phyloP scores from a whole-genome alignment of 441 rosid species.

The Dalechampia spathulata region DNA sequence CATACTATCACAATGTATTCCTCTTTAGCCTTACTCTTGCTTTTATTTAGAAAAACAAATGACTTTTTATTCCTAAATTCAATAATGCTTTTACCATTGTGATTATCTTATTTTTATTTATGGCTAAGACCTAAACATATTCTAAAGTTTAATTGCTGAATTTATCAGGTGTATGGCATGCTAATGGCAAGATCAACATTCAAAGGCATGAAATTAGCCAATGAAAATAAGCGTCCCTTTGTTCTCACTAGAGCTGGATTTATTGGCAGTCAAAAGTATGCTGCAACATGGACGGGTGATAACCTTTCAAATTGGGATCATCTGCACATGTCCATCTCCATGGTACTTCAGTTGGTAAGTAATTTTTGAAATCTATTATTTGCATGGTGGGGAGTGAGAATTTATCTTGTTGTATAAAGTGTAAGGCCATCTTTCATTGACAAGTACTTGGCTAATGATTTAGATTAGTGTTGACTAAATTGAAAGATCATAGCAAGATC shows the following conservation, averaged over 20 bases:
- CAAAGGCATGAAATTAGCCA: conserved; percentile 79
- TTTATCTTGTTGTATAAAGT: no score
- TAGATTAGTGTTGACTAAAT: no score
- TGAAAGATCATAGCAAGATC: no score
- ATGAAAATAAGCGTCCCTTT: conserved; percentile 76
- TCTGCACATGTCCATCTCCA: conserved; percentile 80
- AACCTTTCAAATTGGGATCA: conserved; percentile 95
- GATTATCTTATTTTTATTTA: background rate
- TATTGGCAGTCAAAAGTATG: conserved; percentile 84
- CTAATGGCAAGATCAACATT: conserved; percentile 91
- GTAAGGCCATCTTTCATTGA: no score
- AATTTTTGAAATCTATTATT: conserved; percentile 8
- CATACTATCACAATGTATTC: conserved; percentile 86
- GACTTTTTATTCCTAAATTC: background rate
- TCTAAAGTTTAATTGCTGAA: conserved; percentile 3
- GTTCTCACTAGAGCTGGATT: conserved; percentile 98
- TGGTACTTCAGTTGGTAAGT: conserved; percentile 96
- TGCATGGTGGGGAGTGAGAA: background rate
- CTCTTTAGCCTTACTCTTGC: conserved; percentile 14
- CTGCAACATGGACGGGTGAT: conserved; percentile 98
- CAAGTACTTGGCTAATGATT: no score
- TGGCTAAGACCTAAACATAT: conserved; percentile 2
- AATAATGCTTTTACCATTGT: background rate
- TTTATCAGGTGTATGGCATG: conserved; percentile 76
- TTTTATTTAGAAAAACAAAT: background rate